Base-by-base conservation (phyloP, 805 yeast genomes). In the Wickerhamiella kazuoi region DNA sequence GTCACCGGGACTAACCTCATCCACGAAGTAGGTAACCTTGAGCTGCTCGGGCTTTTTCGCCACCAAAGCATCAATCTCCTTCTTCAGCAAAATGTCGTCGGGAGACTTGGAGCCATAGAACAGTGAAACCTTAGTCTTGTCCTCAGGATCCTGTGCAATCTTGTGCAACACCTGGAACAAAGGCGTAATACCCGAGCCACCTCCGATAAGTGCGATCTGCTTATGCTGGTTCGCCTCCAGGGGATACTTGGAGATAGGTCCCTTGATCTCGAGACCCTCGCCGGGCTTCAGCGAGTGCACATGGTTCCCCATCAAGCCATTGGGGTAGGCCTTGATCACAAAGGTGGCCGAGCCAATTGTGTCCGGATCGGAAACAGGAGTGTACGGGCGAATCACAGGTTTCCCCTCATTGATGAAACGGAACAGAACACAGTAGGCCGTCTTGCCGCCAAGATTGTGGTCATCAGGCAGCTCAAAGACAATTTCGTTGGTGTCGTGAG, bases 141-240 rank as follows among this genome's bases (percentile, higher is more conserved):
- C 97, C 35, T 62, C 65, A 41, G 93, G 86, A 68, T 86, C 74
- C 56, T 69, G 67, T 54, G 80, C 68, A 56, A 87, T 71, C 57
- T 73, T 76, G 53, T 74, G 78, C 46, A 82, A 60, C 59, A 90
- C 63, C 68, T 90, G 98, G 69, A 71, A 86, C 62, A 90, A 69
- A 44, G 98, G 98, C 36, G 96, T 82, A 60, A 90, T 86, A 63
- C 97, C 97, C 38, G 93, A 70, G 56, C 98, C 98, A 55, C 94
- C 98, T 52, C 95, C 97, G 50, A 90, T 67, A 57, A 90, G 71
- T 42, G 78, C 73, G 57, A 90, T 74, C 48, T 74, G 65, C 53
- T 79, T 72, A 67, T 72, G 87, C 57, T 76, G 72, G 69, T 90
- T 87, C 50, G 87, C 79, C 52, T 70, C 70, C 83, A 93, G 82